Base-by-base conservation (phyloP, 163 green algal genomes). In the Scenedesmus sp. region DNA sequence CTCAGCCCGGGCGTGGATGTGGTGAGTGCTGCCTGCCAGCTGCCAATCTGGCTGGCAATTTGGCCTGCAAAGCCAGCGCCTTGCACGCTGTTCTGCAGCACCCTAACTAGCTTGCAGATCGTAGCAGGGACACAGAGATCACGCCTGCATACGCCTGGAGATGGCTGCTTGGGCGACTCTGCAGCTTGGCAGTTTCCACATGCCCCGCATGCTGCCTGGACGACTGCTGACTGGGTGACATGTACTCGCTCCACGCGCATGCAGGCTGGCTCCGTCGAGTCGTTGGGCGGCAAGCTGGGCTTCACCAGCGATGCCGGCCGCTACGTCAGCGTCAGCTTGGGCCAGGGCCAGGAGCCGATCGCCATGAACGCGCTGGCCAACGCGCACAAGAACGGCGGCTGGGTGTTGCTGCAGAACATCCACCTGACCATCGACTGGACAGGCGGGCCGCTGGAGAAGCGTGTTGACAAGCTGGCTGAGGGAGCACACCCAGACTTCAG, bases 391-490 rank as follows among this genome's bases (percentile, higher is more conserved):
- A 96, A 98, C 37, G 97, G 97, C 70, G 97, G 97, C 24, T 99
- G 97, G 97, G 97, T 99, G 89, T 95, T 99, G 94, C 97, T 99
- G 43, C 97, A 99, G 92, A 99, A 99, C 95, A 97, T 99, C 70
- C 97, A 99, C 92, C 92, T 99, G 24, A 99, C 97, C 12, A 98
- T 98, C 88, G 97, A 99, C 51, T 99, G 97, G 97, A 98, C 96
- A 1, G 94, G 89, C 68, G 96, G 97, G 4, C 94, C 96, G 15
- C 95, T 99, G 44, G 96, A 98, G 86, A 98, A 98, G 92, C 94
- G 95, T 87, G 94, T 99, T 37, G 97, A 99, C 92, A 98, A 98
- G 93, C 94, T 99, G 51, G 91, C 93, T 5, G 96, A 98, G 89
- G 97, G 96, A 1, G 96, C 96, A 9, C 96, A 99, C 87, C 89